Evolutionary conservation across 169 alveolate genomes (phyloP).

Genomic region (Cryptosporidium parvum): DNA sequence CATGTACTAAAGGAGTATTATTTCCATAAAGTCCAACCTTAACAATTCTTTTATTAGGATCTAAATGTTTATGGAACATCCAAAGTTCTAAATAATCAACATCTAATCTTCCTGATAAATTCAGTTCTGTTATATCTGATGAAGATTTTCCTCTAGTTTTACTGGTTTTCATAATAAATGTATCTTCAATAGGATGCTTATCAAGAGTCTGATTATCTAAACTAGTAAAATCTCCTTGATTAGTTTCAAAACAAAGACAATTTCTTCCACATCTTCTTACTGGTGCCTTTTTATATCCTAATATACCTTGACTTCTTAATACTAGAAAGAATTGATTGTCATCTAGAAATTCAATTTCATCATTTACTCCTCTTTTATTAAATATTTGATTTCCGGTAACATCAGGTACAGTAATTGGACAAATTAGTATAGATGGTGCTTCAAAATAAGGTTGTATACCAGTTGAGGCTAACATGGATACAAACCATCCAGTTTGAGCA

Average conservation of each 20-base stretch:
- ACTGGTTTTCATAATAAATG: slow-evolving; percentile 49
- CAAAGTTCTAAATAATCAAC: slow-evolving; percentile 64
- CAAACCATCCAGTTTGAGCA: slow-evolving; percentile 76
- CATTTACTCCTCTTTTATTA: background rate
- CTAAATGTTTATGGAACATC: slow-evolving; percentile 40
- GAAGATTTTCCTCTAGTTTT: background rate
- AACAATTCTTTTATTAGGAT: slow-evolving; percentile 35
- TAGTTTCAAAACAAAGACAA: slow-evolving; percentile 68
- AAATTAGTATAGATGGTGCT: slow-evolving; percentile 64
- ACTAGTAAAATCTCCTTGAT: slow-evolving; percentile 13
- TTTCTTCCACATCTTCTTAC: slow-evolving; percentile 44
- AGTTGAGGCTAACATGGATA: slow-evolving; percentile 66
- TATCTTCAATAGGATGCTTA: slow-evolving; percentile 37
- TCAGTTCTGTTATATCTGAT: slow-evolving; percentile 1
- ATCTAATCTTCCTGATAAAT: slow-evolving; percentile 51
- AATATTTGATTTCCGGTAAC: background rate
- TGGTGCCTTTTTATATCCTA: slow-evolving; percentile 50
- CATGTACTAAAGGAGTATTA: slow-evolving; percentile 18
- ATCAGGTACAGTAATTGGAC: slow-evolving; percentile 35
- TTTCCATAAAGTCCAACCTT: slow-evolving; percentile 62
- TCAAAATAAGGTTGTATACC: slow-evolving; percentile 74
- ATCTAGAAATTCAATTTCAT: background rate
- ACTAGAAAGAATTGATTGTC: slow-evolving; percentile 10
- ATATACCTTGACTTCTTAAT: slow-evolving; percentile 52
- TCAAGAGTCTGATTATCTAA: background rate